These are phyloP conservation scores for Catunica adiposa DNA, from an alignment of 2,329 filamentous ascomycete genomes.

Conservation along the genomic window DNA sequence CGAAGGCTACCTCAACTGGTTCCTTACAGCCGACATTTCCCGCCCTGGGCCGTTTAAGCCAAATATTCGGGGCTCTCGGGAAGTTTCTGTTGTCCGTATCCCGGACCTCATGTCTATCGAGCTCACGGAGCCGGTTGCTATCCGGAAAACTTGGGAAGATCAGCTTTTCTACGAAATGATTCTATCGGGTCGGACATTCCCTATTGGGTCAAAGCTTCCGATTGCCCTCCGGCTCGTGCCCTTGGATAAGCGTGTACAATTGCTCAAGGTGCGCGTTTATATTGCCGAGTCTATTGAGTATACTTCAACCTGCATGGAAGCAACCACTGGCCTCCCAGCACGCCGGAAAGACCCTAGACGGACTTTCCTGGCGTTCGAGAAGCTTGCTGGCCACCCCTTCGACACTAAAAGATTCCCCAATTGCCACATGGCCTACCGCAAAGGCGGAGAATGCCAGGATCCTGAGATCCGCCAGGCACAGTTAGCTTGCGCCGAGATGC, in stretches of 20 bases:
- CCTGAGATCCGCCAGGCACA: conserved; percentile 29
- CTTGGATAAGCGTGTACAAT: conserved; percentile 69
- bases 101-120: conserved; percentile 79
- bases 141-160: conserved; percentile 86
- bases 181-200: conserved; percentile 89
- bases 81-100: conserved; percentile 68
- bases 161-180: conserved; percentile 92
- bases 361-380: conserved; percentile 78
- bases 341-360: conserved; percentile 62
- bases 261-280: conserved; percentile 81
- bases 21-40: conserved; percentile 70
- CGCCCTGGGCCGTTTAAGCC: conserved; percentile 79
- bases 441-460: conserved; percentile 53
- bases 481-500: conserved; percentile 35
- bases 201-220: conserved; percentile 70
- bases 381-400: conserved; percentile 65
- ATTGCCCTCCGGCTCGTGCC: conserved; percentile 91
- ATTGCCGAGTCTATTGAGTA: conserved; percentile 85
- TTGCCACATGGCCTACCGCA: conserved; percentile 4
- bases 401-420: conserved; percentile 41
- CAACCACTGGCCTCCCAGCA: background rate
- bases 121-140: conserved; percentile 83
- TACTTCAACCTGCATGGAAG: conserved; percentile 39
- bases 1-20: conserved; percentile 74
- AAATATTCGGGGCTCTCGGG: conserved; percentile 66